Evolutionary conservation across 768 basidiomycete genomes (phyloP).

Genomic region (Mycena rebaudengoi): DNA sequence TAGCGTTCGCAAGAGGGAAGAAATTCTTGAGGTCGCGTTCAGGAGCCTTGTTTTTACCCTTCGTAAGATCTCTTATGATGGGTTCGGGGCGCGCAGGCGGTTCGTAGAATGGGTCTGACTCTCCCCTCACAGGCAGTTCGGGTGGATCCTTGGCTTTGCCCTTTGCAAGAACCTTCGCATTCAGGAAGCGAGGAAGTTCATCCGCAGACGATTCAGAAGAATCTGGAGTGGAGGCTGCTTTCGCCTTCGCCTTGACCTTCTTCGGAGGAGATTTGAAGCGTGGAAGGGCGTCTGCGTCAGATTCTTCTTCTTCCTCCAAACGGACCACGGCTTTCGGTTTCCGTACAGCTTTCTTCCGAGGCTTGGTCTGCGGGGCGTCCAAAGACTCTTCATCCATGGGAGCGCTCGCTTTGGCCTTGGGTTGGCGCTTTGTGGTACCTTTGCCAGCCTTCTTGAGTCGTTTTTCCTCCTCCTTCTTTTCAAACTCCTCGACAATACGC

Average conservation of each 20-base stretch:
- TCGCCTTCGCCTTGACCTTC: not conserved
- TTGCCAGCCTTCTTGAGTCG: constrained; percentile 60
- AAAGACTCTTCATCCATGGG: not conserved
- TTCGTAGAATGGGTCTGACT: not conserved
- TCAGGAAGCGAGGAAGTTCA: constrained; percentile 14
- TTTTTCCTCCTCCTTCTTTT: constrained; percentile 58
- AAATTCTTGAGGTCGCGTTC: constrained; percentile 24
- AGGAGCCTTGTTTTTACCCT: constrained; percentile 16
- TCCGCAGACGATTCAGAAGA: constrained; percentile 12
- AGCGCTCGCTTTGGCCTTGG: constrained; percentile 6
- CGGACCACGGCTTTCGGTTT: constrained; percentile 2
- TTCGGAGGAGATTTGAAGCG: not conserved
- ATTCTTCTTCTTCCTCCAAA: not conserved
- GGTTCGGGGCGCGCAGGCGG: not conserved
- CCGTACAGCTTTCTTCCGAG: constrained; percentile 5
- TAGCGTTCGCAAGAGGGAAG: constrained; percentile 24
- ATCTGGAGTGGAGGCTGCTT: not conserved
- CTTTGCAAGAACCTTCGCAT: not conserved
- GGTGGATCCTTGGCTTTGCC: not conserved
- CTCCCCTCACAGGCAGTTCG: not conserved
- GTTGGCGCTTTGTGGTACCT: constrained; percentile 31
- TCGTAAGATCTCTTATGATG: constrained; percentile 31
- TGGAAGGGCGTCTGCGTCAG: not conserved
- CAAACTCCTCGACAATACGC: constrained; percentile 66
- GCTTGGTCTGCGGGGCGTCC: constrained; percentile 3